phyloP scores from a whole-genome alignment of 352 stramenopile species.

The Labyrinthula sp. region DNA sequence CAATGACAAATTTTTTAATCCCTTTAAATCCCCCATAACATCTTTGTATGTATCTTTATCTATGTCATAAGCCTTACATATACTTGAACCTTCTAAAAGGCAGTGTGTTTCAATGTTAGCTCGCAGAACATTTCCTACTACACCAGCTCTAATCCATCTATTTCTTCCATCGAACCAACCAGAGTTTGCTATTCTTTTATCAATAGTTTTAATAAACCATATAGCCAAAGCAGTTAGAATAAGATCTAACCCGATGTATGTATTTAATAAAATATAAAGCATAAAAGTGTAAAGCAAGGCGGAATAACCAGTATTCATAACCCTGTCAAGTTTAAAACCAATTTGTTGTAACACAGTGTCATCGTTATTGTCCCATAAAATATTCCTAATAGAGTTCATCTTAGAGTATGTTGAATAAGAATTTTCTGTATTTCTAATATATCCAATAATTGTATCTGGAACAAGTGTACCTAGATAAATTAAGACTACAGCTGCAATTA shows the following conservation, averaged over 20 bases:
- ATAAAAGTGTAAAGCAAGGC: conserved; percentile 34
- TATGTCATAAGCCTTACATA: conserved; percentile 19
- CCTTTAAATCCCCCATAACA: neutral
- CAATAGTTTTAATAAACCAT: conserved; percentile 35
- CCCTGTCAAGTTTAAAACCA: conserved; percentile 34
- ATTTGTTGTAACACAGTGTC: conserved; percentile 33
- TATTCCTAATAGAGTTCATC: conserved; percentile 29
- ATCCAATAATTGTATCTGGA: conserved; percentile 26
- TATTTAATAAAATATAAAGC: conserved; percentile 38
- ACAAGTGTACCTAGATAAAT: conserved; percentile 36
- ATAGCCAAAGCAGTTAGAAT: conserved; percentile 35
- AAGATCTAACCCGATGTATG: conserved; percentile 33
- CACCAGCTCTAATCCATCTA: conserved; percentile 24
- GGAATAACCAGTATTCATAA: conserved; percentile 37
- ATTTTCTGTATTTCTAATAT: conserved; percentile 31
- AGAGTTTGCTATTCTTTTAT: conserved; percentile 32
- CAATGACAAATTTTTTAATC: too few relatives aligned
- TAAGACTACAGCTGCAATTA: conserved; percentile 34
- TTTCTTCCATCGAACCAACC: conserved; percentile 33
- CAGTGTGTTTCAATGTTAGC: conserved; percentile 15
- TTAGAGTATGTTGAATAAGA: conserved; percentile 21
- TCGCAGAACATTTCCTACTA: conserved; percentile 27
- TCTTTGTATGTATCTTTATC: neutral
- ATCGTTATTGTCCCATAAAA: conserved; percentile 31
- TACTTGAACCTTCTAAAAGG: conserved; percentile 13